These are phyloP conservation scores for Ceriops zippeliana DNA, from an alignment of 345 rosid species.

Conservation along the genomic window DNA sequence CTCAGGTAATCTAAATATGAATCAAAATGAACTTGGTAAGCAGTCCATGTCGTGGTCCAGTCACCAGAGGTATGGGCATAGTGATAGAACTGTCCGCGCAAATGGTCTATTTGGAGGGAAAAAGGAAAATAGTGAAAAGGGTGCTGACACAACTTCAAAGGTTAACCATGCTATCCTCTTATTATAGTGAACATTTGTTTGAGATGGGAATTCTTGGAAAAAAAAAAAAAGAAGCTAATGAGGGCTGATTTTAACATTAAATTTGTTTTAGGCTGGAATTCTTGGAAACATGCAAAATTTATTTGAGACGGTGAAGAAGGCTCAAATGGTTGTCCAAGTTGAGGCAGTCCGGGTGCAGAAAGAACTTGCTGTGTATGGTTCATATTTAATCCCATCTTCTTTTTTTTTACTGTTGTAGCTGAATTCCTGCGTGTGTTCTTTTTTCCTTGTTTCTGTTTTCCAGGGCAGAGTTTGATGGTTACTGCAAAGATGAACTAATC, in stretches of 20 bases:
- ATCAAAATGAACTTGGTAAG: constrained; percentile 35
- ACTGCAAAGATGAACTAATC: constrained; percentile 90
- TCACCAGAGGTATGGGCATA: constrained; percentile 22
- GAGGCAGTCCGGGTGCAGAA: constrained; percentile 92
- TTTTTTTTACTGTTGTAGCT: constrained; percentile 9
- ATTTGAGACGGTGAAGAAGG: constrained; percentile 88
- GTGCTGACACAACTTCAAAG: constrained; percentile 68
- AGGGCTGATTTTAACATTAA: too few relatives aligned
- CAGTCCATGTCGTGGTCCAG: constrained; percentile 32
- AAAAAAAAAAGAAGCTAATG: too few relatives aligned
- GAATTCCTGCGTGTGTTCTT: constrained; percentile 14
- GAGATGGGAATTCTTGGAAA: too few relatives aligned
- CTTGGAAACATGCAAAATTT: constrained; percentile 89
- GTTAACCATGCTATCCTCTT: constrained; percentile 25
- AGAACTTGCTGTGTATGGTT: constrained; percentile 75
- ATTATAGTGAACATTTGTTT: not conserved
- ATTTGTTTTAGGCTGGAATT: constrained; percentile 66
- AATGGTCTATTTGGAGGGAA: constrained; percentile 75
- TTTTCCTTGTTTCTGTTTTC: constrained; percentile 20
- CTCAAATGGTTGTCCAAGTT: constrained; percentile 97
- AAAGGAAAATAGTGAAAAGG: constrained; percentile 56
- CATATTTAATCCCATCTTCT: not conserved
- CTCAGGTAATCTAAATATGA: constrained; percentile 48
- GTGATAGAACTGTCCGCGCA: constrained; percentile 41
- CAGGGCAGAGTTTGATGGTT: constrained; percentile 96